Conservation (phyloP, 1,284 basidiomycete species). For the Hypsizygus ulmarius region DNA sequence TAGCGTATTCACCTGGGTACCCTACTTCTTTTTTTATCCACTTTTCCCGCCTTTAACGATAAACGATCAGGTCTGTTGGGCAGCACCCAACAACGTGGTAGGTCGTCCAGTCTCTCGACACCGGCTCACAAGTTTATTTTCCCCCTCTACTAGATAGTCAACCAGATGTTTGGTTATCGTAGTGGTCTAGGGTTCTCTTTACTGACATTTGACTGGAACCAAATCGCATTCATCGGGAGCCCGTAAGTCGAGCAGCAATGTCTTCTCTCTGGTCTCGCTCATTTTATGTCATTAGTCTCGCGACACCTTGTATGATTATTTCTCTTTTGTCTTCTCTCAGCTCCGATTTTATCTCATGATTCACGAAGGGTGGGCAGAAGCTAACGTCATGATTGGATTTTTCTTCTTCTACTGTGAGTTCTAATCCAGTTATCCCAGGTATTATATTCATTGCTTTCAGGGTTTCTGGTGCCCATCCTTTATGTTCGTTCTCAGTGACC, state of each 20-base stretch:
- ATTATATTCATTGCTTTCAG: constrained; percentile 19
- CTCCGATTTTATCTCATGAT: constrained; percentile 7
- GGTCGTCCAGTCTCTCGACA: constrained; percentile 8
- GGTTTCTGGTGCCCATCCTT: constrained; percentile 68
- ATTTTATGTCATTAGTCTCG: constrained; percentile 42
- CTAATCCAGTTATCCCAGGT: not conserved
- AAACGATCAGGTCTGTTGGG: constrained; percentile 55
- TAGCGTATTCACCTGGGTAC: constrained; percentile 38
- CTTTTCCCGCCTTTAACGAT: constrained; percentile 22
- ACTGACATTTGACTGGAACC: constrained; percentile 59
- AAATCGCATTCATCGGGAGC: constrained; percentile 47
- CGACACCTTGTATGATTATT: constrained; percentile 46
- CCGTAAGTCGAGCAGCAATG: constrained; percentile 29
- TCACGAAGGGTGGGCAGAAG: constrained; percentile 60
- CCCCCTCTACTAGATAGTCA: constrained; percentile 32
- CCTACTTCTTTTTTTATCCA: constrained; percentile 1
- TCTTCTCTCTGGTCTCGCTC: constrained; percentile 18
- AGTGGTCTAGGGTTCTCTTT: constrained; percentile 41
- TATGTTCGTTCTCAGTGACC: constrained; percentile 36
- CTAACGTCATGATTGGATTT: constrained; percentile 80
- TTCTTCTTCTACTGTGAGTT: constrained; percentile 63
- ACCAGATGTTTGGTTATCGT: constrained; percentile 41
- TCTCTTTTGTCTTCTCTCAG: not conserved
- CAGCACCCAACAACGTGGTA: constrained; percentile 38
- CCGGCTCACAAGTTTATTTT: not conserved